Percentiles rank a stretch among this genome's conserved stretches.
Conservation (phyloP, 116 monocot genomes). For the Phalaenopsis hybrid region DNA sequence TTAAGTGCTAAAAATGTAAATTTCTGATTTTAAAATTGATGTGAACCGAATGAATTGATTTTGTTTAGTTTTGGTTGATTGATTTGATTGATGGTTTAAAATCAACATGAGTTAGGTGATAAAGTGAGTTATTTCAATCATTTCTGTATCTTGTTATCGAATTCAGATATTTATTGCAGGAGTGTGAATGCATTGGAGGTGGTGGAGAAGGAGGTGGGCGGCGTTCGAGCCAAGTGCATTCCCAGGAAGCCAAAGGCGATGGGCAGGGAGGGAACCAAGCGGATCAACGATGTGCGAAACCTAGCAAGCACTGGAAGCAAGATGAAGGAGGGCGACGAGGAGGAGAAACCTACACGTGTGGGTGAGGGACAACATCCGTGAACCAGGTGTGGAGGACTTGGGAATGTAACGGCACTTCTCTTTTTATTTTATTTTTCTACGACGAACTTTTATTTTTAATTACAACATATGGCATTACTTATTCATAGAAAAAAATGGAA, state of each 20-base stretch:
- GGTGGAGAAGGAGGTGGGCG: conserved; percentile 41
- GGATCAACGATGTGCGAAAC: conserved; percentile 23
- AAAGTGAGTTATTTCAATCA: no score
- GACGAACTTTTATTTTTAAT: no score
- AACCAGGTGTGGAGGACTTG: background rate
- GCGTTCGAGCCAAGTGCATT: conserved; percentile 58
- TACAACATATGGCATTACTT: no score
- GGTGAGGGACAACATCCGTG: background rate
- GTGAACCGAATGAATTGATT: no score
- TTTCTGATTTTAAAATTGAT: no score
- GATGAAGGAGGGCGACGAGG: background rate
- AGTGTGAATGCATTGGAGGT: conserved; percentile 35
- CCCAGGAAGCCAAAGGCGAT: conserved; percentile 44
- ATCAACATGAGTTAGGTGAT: no score
- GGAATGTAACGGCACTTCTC: no score
- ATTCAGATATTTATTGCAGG: conserved; percentile 4
- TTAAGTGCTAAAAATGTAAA: no score
- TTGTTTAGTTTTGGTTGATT: background rate
- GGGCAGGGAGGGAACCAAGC: conserved; percentile 36
- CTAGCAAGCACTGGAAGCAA: background rate
- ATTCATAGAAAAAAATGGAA: no score
- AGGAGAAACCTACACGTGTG: background rate
- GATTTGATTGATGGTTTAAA: conserved; percentile 18
- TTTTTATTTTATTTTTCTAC: no score
- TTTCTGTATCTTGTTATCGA: no score